Percentiles rank a stretch among this genome's conserved stretches.
phyloP scores from a whole-genome alignment of 2,329 filamentous ascomycete genomes.

The Aurifilum marmelostoma region DNA sequence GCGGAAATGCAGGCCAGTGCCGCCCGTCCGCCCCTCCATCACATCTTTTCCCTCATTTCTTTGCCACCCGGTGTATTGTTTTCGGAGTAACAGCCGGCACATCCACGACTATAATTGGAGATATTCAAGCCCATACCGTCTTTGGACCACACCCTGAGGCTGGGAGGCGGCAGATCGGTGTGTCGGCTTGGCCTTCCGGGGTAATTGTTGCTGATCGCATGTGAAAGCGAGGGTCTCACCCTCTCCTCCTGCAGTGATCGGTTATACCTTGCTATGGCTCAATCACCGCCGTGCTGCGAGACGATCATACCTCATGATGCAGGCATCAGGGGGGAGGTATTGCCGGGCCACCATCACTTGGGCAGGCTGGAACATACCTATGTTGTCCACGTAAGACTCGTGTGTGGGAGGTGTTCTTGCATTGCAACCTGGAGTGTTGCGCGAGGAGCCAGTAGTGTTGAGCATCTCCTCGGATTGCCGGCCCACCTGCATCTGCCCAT shows the following conservation, averaged over 20 bases:
- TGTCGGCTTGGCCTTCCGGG: not conserved
- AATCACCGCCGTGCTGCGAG: not conserved
- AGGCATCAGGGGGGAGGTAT: not conserved
- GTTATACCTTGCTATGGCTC: not conserved
- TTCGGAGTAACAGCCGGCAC: not conserved
- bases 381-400: not conserved
- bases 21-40: conserved; percentile 2
- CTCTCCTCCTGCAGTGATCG: not conserved
- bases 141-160: not conserved
- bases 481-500: conserved; percentile 10
- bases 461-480: not conserved
- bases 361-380: not conserved
- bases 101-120: not conserved
- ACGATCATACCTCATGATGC: not conserved
- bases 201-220: not conserved
- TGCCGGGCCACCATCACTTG: not conserved
- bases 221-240: not conserved
- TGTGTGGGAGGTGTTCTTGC: too few relatives aligned
- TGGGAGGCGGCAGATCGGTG: not conserved
- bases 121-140: not conserved
- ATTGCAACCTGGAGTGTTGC: not conserved
- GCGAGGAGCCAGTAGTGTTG: not conserved
- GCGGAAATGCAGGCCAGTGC: conserved; percentile 1
- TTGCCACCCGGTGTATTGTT: not conserved
- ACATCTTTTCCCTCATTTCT: not conserved